Percentiles rank a stretch among this genome's conserved stretches.
These are phyloP conservation scores for Teratosphaeria pseudoeucalypti DNA, from an alignment of 2,329 filamentous ascomycete species.

Conservation along the genomic window DNA sequence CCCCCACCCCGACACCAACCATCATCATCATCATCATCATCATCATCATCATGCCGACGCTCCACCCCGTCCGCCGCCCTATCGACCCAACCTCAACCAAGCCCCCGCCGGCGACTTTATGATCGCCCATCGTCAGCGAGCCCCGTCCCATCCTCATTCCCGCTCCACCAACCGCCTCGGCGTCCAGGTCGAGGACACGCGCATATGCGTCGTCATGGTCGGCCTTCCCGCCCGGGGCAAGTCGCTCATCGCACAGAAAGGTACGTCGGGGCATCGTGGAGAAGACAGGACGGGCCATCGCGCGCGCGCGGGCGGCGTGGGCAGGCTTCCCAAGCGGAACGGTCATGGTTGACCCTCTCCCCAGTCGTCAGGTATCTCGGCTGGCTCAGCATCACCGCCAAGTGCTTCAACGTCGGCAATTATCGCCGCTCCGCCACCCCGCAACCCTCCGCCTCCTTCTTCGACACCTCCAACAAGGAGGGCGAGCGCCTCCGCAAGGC, in stretches of 20 bases:
- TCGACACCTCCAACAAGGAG: slow-evolving; percentile 80
- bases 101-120: slow-evolving; percentile 32
- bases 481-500: slow-evolving; percentile 80
- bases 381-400: slow-evolving; percentile 88
- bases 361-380: neutral
- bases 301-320: neutral
- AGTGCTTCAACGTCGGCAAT: slow-evolving; percentile 94
- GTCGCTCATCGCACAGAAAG: slow-evolving; percentile 90
- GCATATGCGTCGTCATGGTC: slow-evolving; percentile 98
- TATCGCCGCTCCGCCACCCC: slow-evolving; percentile 86
- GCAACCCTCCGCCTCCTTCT: slow-evolving; percentile 87
- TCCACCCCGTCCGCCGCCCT: slow-evolving; percentile 5
- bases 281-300: neutral
- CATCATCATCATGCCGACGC: neutral
- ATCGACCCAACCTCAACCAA: slow-evolving; percentile 16
- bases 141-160: slow-evolving; percentile 6
- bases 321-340: neutral
- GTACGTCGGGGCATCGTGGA: slow-evolving; percentile 7
- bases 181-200: slow-evolving; percentile 86
- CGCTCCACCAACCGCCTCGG: slow-evolving; percentile 49
- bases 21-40: too few species aligned
- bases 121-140: slow-evolving; percentile 27
- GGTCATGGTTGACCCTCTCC: neutral
- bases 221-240: slow-evolving; percentile 91
- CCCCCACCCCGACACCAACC: too few species aligned